Base-by-base conservation (phyloP, 352 stramenopile species). In the Phytopythium mirpurense region DNA sequence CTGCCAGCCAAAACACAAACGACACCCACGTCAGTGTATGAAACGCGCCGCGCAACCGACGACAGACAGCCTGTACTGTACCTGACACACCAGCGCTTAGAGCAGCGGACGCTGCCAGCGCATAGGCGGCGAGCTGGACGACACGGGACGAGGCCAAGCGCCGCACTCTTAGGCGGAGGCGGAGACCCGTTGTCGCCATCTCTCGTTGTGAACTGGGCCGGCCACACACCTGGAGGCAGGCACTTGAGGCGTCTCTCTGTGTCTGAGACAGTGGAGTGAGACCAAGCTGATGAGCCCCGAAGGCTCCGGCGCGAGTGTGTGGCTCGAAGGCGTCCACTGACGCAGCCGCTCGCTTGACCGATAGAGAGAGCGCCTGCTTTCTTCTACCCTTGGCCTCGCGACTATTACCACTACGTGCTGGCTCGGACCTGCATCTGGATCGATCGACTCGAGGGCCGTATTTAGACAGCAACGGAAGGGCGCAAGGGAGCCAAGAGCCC, bases 381-480 rank as follows among this genome's bases (percentile, higher is more conserved):
- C 32, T 36, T 36, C 32, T 10, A 15, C 11, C 7, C 32, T 15
- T 11, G 5, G 32, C 32, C 7, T 2, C 11, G 32, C 32, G n/a
- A n/a, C n/a, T n/a, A n/a, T n/a, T n/a, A n/a, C n/a, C n/a, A n/a
- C n/a, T n/a, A n/a, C n/a, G n/a, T n/a, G n/a, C n/a, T n/a, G n/a
- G n/a, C n/a, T n/a, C n/a, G n/a, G n/a, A n/a, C n/a, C n/a, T n/a
- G n/a, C n/a, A n/a, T n/a, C n/a, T n/a, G n/a, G n/a, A n/a, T 38
- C 34, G 34, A 38, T 38, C 34, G n/a, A n/a, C n/a, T n/a, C n/a
- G n/a, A n/a, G n/a, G n/a, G n/a, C n/a, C 11, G 34, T 27, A 7
- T 44, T 44, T 44, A 44, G 38, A 44, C 24, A 44, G 24, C 38
- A 44, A 44, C 38, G 38, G 38, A 44, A 44, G 38, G 38, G n/a